Evolutionary conservation across 768 basidiomycete species (phyloP), one percentile per base, ranked within the genome.

Genomic region (Russula sp.): DNA sequence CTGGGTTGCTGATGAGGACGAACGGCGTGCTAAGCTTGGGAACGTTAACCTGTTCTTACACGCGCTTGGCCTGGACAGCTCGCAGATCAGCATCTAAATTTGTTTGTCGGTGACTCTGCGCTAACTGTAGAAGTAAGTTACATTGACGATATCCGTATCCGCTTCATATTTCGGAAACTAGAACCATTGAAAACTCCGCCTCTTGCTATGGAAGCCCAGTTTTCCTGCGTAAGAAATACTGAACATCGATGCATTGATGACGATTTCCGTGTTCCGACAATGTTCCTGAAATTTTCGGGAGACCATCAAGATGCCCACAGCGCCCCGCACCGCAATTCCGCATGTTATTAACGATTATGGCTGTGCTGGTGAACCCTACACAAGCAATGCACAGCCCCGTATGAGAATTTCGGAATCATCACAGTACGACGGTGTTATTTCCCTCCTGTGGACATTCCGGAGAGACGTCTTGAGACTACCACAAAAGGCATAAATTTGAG

Each of bases 31-130:
- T 67, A 93, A 90, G 75, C 77, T 97, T 66, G 85, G 85, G 56
- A 98, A 98, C 74, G 93, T 98, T 69, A 94, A 99, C 76, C 78
- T 96, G 63, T 91, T 93, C 73, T 75, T 93, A 71, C 86, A 90
- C 71, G 90, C 90, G 46, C 77, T 93, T 58, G 87, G 88, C 53
- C 72, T 85, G 67, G 83, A 84, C 69, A 81, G 80, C 66, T 88
- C 87, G 70, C 87, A 88, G 75, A 88, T 90, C 67, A 66, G 64
- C 53, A 60, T 66, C 54, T 66, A 52, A 58, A 63, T 59, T 49
- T 55, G 61, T 59, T 50, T 59, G 52, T 59, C 46, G 41, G 52
- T 43, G 52, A 59, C 41, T 47, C 51, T 55, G 62, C 62, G 57
- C 22, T n/a, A 49, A 48, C 42, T 42, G 62, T 63, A 63, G 62